phyloP scores from a whole-genome alignment of 108 stramenopile genomes.

The Epipyxis sp. region DNA sequence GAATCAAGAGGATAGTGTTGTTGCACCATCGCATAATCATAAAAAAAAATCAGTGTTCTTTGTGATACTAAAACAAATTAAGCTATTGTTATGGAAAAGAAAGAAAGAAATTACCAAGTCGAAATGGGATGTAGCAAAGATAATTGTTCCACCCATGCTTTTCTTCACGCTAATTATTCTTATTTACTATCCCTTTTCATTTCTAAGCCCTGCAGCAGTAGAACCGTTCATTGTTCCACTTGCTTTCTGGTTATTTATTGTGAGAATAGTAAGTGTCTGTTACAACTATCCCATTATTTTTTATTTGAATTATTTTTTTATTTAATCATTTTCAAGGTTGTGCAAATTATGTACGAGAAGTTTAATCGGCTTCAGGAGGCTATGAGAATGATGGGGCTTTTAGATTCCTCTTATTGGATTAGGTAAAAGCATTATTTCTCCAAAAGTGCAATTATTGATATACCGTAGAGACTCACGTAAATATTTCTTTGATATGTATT shows the following conservation, averaged over 20 bases:
- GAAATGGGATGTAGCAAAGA: conserved; percentile 1
- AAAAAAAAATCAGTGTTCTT: no score
- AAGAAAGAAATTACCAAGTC: neutral
- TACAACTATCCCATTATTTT: no score
- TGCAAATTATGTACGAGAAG: conserved; percentile 6
- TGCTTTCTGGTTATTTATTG: neutral
- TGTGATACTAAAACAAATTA: neutral
- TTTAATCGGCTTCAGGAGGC: neutral
- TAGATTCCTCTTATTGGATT: neutral
- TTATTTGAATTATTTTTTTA: no score
- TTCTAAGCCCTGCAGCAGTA: neutral
- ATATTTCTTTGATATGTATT: no score
- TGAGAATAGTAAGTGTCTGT: neutral
- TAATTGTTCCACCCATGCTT: neutral
- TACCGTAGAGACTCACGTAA: no score
- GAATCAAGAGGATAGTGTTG: no score
- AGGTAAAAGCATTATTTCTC: no score
- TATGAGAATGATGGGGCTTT: conserved; percentile 1
- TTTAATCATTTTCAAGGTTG: no score
- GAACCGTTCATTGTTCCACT: neutral
- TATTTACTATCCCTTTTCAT: neutral
- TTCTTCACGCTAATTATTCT: neutral
- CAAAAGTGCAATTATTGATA: no score
- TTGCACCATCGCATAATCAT: no score
- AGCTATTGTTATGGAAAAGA: conserved; percentile 6